Conservation (phyloP, 2,329 filamentous ascomycete species). For the Calonectria crousiana region DNA sequence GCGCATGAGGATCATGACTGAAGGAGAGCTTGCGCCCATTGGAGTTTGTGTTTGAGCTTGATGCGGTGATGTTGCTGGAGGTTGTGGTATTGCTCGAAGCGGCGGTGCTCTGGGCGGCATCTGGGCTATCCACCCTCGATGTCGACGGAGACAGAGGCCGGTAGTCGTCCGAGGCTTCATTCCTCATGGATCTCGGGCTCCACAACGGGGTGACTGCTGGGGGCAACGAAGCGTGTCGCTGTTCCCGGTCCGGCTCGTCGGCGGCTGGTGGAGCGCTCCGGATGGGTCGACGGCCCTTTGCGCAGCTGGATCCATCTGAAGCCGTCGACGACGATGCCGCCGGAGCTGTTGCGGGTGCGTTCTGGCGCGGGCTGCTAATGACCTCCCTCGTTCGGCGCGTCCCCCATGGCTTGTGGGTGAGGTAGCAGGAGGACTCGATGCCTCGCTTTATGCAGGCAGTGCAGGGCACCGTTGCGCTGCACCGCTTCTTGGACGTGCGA, state of each 20-base stretch:
- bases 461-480: conserved; percentile 62
- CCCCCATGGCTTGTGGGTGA: conserved; percentile 49
- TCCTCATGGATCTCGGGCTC: conserved; percentile 16
- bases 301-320: neutral
- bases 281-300: neutral
- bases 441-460: conserved; percentile 60
- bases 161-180: conserved; percentile 32
- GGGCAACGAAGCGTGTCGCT: conserved; percentile 12
- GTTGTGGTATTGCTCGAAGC: neutral
- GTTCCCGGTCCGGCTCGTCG: neutral
- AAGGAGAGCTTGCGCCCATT: conserved; percentile 28
- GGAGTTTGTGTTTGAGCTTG: neutral
- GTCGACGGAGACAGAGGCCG: conserved; percentile 47
- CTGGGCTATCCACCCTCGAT: conserved; percentile 42
- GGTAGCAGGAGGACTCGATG: conserved; percentile 52
- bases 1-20: conserved; percentile 34
- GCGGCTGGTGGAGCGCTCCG: conserved; percentile 6
- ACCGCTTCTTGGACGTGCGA: conserved; percentile 63
- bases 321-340: neutral
- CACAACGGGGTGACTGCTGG: conserved; percentile 7
- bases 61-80: neutral
- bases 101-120: conserved; percentile 21
- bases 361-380: neutral
- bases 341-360: conserved; percentile 5
- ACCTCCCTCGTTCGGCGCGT: conserved; percentile 27